These are phyloP conservation scores for Trypanosoma brucei DNA, from an alignment of 208 protist species.

Conservation along the genomic window DNA sequence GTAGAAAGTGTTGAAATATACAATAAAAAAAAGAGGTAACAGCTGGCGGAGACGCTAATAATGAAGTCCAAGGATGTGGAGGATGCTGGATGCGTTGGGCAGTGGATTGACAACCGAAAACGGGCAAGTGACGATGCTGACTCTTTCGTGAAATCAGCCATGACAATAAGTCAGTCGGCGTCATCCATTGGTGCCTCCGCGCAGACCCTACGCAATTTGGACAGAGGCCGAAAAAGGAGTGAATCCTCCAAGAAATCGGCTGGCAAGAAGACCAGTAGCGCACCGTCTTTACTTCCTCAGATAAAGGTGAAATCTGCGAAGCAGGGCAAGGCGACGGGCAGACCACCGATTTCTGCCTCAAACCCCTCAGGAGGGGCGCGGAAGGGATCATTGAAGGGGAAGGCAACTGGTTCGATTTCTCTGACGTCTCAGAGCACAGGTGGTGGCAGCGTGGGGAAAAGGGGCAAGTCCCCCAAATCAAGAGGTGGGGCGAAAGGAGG, in stretches of 20 bases:
- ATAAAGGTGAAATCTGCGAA: neutral
- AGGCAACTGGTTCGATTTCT: neutral
- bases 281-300: neutral
- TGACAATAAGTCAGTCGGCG: neutral
- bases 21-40: neutral
- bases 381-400: neutral
- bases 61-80: conserved; percentile 2
- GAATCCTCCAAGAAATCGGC: neutral
- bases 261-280: neutral
- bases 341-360: neutral
- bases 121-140: neutral
- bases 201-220: neutral
- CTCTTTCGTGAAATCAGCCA: neutral
- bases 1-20: neutral
- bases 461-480: neutral
- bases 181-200: neutral
- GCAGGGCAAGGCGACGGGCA: neutral
- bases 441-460: neutral
- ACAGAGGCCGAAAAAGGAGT: neutral
- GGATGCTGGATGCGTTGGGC: conserved; percentile 14
- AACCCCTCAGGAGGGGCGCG: neutral
- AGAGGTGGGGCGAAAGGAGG: neutral
- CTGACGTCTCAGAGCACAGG: neutral
- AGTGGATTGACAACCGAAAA: conserved; percentile 7
- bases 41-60: neutral